Base-by-base conservation (phyloP, 345 rosid genomes). In the Boechera retrofracta region DNA sequence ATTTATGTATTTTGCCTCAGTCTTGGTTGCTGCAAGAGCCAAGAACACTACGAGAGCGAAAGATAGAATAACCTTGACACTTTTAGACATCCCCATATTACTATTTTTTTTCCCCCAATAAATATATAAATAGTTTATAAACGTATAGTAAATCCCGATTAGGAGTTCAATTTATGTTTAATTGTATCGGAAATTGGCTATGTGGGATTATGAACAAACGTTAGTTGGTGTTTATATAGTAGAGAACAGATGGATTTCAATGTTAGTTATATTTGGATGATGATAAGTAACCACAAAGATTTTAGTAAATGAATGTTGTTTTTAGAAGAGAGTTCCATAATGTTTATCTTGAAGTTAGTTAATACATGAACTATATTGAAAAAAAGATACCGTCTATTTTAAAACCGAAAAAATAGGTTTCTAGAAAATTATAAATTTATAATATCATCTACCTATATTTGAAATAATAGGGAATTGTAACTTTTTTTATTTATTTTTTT, bases 21-120 rank as follows among this genome's bases (percentile, higher is more conserved):
- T 0, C 0, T 69, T 53, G 29, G 70, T 62, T 26, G 70, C 24
- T 51, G 58, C 75, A 53, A 77, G 8, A 53, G 69, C 70, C 24
- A 77, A 52, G 0, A 77, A 53, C n/a, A 77, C 44, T 1, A 62
- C 4, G 31, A 77, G 24, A 33, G 3, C 71, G 0, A 77, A 33
- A 51, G 70, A 77, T 38, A 69, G 2, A 33, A 69, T 45, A 12
- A 69, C 2, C 6, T 44, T 54, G 5, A 42, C 0, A 69, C 4
- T 53, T 15, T 54, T 69, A 32, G 80, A 69, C 60, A 77, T 70
- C 24, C 71, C 71, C 80, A 77, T 76, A 41, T 63, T 61, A 36
- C 41, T n/a, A 6, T 48, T 31, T 2, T 53, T 10, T 9, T 10
- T 26, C 11, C 15, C 1, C 33, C 2, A 26, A 53, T 4, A 53